Base-by-base conservation (phyloP, 2,329 filamentous ascomycete species). In the Colletotrichum spinosum region DNA sequence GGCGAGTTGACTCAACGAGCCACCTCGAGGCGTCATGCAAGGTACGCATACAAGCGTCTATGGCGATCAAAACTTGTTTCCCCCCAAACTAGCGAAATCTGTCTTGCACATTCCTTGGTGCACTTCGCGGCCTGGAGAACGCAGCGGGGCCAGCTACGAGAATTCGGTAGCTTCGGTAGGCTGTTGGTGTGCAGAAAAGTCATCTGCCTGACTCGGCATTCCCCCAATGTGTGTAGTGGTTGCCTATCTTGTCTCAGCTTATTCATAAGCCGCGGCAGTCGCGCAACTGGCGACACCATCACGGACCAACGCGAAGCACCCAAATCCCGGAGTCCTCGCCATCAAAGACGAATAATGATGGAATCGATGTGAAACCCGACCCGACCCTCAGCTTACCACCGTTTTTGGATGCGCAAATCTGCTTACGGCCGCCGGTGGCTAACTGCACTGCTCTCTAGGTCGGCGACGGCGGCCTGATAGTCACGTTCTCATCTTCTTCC, bases 11-110 rank as follows among this genome's bases (percentile, higher is more conserved):
- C 52, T 67, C 57, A 50, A 63, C 54, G 61, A 64, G 67, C 65
- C 68, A 69, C 68, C 53, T 45, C 56, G 61, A 69, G 58, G 65
- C 69, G 69, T 69, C 67, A 72, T 71, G 72, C 70, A 73, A 68
- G 56, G 65, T 65, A 69, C 67, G 48, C 58, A 52, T 37, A 39
- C 37, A 62, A 62, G 41, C 48, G 58, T 53, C 41, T 35, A 65
- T 41, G 52, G 52, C 46, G 41, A 53, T 56, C 62, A 56, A 57
- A 65, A 65, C 52, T 44, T 62, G 62, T 42, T 56, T 52, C 34
- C 48, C 42, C 51, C 12, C 52, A 52, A 41, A 15, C 58, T 62
- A 65, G 58, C 42, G 34, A 56, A 48, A 17, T 45, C 52, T 62
- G 52, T 62, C 58, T 65, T 49, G 48, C 37, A 48, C 41, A 42